Evolutionary conservation across 345 rosid species (phyloP).

Genomic region (Gossypium herbaceum): DNA sequence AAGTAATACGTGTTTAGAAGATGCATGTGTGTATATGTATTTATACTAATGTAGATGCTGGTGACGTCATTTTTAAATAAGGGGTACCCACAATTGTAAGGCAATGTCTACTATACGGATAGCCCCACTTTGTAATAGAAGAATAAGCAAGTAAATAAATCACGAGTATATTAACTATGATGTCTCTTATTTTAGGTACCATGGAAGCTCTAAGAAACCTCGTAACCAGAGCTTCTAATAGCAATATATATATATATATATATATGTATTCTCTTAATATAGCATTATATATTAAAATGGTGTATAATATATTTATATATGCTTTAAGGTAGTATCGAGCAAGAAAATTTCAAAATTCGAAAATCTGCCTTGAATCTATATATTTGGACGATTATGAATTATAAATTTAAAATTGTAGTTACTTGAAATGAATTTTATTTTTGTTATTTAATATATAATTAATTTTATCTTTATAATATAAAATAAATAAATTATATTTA

Average conservation of each 20-base stretch:
- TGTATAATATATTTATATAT: too few species aligned
- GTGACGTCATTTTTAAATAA: constrained; percentile 4
- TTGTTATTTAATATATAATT: neutral
- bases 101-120: neutral
- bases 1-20: too few species aligned
- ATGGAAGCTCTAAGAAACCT: neutral
- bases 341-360: too few species aligned
- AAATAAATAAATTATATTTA: neutral
- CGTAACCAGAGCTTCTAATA: neutral
- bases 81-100: constrained; percentile 5
- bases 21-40: too few species aligned
- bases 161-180: constrained; percentile 1
- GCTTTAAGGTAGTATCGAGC: neutral
- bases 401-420: too few species aligned
- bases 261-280: too few species aligned
- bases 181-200: neutral
- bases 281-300: too few species aligned
- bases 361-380: too few species aligned
- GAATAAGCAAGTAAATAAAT: neutral
- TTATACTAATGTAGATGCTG: neutral
- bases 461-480: neutral
- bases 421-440: too few species aligned
- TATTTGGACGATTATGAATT: too few species aligned
- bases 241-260: neutral
- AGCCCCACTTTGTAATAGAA: constrained; percentile 1